These are phyloP conservation scores for Pythium phragmitis DNA, from an alignment of 352 stramenopile species.

Conservation along the genomic window DNA sequence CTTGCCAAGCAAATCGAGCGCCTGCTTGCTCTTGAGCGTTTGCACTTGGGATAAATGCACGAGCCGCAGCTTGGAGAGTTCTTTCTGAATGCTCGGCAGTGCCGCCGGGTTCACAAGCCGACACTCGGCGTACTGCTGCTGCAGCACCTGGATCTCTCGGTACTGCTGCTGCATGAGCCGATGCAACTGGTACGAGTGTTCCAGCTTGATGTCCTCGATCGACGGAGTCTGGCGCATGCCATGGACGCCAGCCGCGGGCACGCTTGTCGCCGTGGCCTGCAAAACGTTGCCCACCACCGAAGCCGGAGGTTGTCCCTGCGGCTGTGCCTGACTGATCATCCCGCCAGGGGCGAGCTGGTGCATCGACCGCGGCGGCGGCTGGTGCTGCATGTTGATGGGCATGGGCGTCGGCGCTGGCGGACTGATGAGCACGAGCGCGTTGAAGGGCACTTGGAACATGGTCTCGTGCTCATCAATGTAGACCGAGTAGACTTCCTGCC, in stretches of 20 bases:
- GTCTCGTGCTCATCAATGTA: constrained; percentile 84
- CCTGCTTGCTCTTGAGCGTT: constrained; percentile 85
- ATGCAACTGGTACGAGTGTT: constrained; percentile 86
- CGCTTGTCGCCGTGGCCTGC: background rate
- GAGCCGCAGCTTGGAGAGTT: constrained; percentile 80
- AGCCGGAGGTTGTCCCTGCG: constrained; percentile 2
- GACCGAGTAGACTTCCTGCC: constrained; percentile 77
- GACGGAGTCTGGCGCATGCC: constrained; percentile 17
- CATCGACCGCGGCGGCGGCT: constrained; percentile 32
- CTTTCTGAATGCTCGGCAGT: constrained; percentile 80
- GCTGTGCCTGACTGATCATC: constrained; percentile 17
- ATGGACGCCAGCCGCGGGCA: constrained; percentile 11
- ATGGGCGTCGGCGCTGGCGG: constrained; percentile 31
- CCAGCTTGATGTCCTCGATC: constrained; percentile 78
- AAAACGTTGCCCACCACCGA: constrained; percentile 2
- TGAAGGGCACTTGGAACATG: constrained; percentile 81
- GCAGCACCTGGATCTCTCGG: constrained; percentile 81
- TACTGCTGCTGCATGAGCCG: constrained; percentile 88
- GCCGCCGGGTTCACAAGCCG: constrained; percentile 66
- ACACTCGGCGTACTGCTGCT: constrained; percentile 83
- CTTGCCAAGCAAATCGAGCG: constrained; percentile 70
- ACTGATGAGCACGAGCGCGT: constrained; percentile 61
- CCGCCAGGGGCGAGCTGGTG: constrained; percentile 39
- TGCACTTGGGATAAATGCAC: constrained; percentile 84
- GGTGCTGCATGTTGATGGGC: constrained; percentile 41